These are phyloP conservation scores for Sungouiozyma ichnusensis DNA, from an alignment of 805 yeast genomes.

Conservation along the genomic window DNA sequence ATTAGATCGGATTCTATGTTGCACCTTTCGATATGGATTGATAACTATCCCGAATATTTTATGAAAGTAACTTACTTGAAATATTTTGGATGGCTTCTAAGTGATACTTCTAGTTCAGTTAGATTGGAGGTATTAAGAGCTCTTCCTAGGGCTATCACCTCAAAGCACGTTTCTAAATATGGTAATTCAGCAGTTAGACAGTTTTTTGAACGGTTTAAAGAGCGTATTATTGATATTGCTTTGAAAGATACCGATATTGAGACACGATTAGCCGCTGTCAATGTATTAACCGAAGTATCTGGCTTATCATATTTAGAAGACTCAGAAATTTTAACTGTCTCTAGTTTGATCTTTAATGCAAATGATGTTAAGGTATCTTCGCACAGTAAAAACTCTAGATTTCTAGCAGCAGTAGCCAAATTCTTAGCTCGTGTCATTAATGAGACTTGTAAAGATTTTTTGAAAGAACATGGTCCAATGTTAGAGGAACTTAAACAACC, in stretches of 20 bases:
- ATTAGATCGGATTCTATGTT: slow-evolving; percentile 63
- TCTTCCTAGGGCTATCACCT: slow-evolving; percentile 35
- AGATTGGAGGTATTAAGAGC: slow-evolving; percentile 54
- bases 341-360: slow-evolving; percentile 35
- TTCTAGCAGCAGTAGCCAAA: slow-evolving; percentile 40
- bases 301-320: slow-evolving; percentile 56
- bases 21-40: slow-evolving; percentile 61
- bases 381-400: slow-evolving; percentile 25
- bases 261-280: slow-evolving; percentile 43
- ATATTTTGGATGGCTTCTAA: slow-evolving; percentile 74
- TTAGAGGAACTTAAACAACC: slow-evolving; percentile 8
- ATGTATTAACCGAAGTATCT: slow-evolving; percentile 44
- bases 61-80: slow-evolving; percentile 60
- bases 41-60: slow-evolving; percentile 57
- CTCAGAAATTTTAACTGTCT: slow-evolving; percentile 37
- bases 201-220: slow-evolving; percentile 65
- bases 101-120: slow-evolving; percentile 56
- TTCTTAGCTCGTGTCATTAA: slow-evolving; percentile 39
- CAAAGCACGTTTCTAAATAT: slow-evolving; percentile 24
- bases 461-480: slow-evolving; percentile 24
- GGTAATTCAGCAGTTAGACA: slow-evolving; percentile 57
- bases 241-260: slow-evolving; percentile 42
- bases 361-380: slow-evolving; percentile 26
- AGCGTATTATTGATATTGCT: slow-evolving; percentile 55
- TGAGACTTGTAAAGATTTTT: slow-evolving; percentile 30